These are phyloP conservation scores for Xylaria venustula DNA, from an alignment of 495 filamentous ascomycete species.

Conservation along the genomic window DNA sequence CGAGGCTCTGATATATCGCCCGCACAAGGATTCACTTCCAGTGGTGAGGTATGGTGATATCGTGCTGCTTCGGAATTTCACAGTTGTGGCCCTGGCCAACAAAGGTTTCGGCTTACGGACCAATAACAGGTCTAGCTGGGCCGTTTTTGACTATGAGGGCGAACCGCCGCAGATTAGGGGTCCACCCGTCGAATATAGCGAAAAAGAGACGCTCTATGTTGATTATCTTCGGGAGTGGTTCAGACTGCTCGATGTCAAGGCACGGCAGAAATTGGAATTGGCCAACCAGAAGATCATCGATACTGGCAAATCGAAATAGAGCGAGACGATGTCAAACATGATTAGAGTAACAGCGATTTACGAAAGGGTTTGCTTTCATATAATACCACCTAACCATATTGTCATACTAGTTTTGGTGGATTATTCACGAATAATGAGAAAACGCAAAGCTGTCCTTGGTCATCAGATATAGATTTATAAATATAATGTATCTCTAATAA, in stretches of 20 bases:
- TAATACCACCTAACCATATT: background rate
- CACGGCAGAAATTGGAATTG: conserved; percentile 38
- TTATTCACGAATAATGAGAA: background rate
- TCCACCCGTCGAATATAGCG: conserved; percentile 42
- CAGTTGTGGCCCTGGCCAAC: conserved; percentile 55
- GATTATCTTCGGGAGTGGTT: conserved; percentile 40
- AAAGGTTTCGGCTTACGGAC: conserved; percentile 48
- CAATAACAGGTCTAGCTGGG: conserved; percentile 57
- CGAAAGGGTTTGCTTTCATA: background rate
- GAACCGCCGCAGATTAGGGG: conserved; percentile 44
- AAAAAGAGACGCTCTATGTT: conserved; percentile 35
- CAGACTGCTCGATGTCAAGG: conserved; percentile 33
- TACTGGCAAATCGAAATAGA: conserved; percentile 16
- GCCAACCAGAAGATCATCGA: conserved; percentile 39
- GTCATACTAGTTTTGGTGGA: no score
- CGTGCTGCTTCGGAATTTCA: conserved; percentile 73
- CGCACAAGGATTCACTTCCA: conserved; percentile 70
- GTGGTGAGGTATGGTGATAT: conserved; percentile 67
- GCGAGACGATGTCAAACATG: background rate
- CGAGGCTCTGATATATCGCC: conserved; percentile 71
- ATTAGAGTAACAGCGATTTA: background rate
- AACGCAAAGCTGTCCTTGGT: background rate
- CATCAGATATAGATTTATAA: no score
- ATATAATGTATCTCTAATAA: no score
- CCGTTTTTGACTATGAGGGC: conserved; percentile 49